phyloP scores from a whole-genome alignment of 768 basidiomycete species.

The Termitomyces heimii region DNA sequence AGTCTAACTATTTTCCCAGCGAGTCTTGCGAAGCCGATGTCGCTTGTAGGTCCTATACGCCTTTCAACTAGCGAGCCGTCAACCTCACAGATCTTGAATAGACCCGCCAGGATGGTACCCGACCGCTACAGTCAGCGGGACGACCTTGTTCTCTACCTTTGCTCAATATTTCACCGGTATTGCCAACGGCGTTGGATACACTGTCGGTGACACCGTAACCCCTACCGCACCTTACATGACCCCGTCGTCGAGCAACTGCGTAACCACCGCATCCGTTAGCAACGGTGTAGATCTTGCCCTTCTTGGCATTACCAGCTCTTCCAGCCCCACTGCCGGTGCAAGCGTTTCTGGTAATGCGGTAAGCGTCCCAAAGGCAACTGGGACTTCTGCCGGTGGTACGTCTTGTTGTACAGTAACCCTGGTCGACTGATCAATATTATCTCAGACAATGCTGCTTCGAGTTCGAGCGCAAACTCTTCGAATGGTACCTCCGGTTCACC shows the following conservation, averaged over 20 bases:
- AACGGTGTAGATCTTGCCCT: conserved; percentile 30
- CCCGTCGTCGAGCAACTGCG: conserved; percentile 35
- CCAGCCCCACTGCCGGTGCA: background rate
- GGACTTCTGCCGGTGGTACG: conserved; percentile 5
- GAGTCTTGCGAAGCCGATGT: conserved; percentile 39
- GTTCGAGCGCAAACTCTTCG: background rate
- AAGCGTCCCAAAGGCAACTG: conserved; percentile 9
- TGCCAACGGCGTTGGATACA: conserved; percentile 26
- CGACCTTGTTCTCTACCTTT: conserved; percentile 35
- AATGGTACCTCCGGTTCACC: conserved; percentile 3
- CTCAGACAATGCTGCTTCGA: background rate
- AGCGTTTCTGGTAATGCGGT: conserved; percentile 10
- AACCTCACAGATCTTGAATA: conserved; percentile 1
- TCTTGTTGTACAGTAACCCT: background rate
- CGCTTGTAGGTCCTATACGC: conserved; percentile 24
- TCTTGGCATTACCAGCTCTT: conserved; percentile 17
- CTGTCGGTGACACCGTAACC: conserved; percentile 33
- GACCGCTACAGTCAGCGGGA: conserved; percentile 29
- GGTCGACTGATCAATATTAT: background rate
- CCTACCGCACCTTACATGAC: conserved; percentile 28
- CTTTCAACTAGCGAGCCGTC: background rate
- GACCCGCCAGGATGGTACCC: conserved; percentile 44
- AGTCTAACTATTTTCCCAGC: conserved; percentile 12
- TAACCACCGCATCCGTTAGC: conserved; percentile 27
- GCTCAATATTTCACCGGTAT: conserved; percentile 38